Evolutionary conservation across 2,329 filamentous ascomycete species (phyloP), one percentile per base, ranked within the genome.

Genomic region (Periconia macrospinosa): DNA sequence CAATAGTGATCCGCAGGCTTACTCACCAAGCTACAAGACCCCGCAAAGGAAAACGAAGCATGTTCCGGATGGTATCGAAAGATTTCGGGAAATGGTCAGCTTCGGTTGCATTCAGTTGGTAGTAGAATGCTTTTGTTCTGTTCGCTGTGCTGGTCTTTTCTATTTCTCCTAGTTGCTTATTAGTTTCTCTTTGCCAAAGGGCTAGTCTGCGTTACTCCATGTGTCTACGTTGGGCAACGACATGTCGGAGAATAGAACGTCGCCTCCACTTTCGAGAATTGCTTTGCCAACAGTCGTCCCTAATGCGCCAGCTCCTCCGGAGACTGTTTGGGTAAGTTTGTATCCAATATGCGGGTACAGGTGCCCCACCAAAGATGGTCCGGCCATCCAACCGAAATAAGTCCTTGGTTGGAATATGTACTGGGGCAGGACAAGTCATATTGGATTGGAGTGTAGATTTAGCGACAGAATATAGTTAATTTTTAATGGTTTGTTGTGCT

Each of bases 281-380:
- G 65, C 57, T 49, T 47, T 60, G 2, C 62, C 64, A 9, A 69
- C 55, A 0, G 55, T 55, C 1, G 53, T 59, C 2, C 66, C 67
- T 14, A 69, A 61, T 15, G 62, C 65, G 15, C 67, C 65, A 6
- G 60, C 59, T 7, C 67, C 67, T 1, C 66, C 67, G n/a, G 66
- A 66, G 7, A 70, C 66, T 67, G 18, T 8, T 30, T 37, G 1
- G 59, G 53, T 10, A 23, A 43, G 9, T 20, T 30, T 19, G 41
- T 27, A 6, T 41, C n/a, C n/a, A 9, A 40, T 2, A 20, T 20
- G 18, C 5, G 40, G 11, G 11, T 6, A 27, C 23, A 27, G n/a
- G n/a, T 23, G 20, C 10, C 53, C 40, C 41, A 66, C 67, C 53
- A 35, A 68, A 30, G 13, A 68, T 59, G 15, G 63, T 67, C 27